Conservation (phyloP, 768 basidiomycete genomes). For the Lactarius indigo region DNA sequence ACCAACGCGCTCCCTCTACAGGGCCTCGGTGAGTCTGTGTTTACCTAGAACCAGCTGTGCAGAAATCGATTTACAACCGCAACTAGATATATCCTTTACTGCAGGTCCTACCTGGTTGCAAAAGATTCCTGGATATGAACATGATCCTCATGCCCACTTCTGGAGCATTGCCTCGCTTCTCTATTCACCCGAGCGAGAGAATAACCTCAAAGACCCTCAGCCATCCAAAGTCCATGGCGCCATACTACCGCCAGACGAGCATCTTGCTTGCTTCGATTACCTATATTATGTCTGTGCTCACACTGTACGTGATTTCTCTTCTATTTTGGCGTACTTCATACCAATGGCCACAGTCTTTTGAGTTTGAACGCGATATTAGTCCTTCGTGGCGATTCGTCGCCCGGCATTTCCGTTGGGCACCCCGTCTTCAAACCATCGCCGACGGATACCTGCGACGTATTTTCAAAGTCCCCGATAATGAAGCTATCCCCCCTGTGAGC, state of each 20-base stretch:
- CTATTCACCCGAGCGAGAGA: slow-evolving; percentile 33
- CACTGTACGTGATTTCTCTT: slow-evolving; percentile 26
- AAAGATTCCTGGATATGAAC: slow-evolving; percentile 32
- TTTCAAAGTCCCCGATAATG: slow-evolving; percentile 29
- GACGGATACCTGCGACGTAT: slow-evolving; percentile 32
- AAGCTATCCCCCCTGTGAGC: slow-evolving; percentile 35
- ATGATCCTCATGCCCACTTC: slow-evolving; percentile 35
- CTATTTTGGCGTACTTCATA: neutral
- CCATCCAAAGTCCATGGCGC: slow-evolving; percentile 31
- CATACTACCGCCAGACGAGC: slow-evolving; percentile 36
- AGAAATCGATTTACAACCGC: neutral
- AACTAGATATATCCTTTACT: slow-evolving; percentile 38
- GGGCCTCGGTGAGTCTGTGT: slow-evolving; percentile 31
- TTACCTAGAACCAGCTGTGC: neutral
- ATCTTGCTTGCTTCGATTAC: slow-evolving; percentile 41
- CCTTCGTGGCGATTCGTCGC: slow-evolving; percentile 38
- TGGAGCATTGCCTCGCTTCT: slow-evolving; percentile 34
- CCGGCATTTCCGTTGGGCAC: slow-evolving; percentile 35
- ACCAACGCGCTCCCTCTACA: slow-evolving; percentile 31
- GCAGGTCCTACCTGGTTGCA: slow-evolving; percentile 34
- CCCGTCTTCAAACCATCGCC: slow-evolving; percentile 32
- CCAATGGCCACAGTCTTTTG: slow-evolving; percentile 29
- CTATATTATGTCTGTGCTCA: slow-evolving; percentile 38
- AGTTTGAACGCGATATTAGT: slow-evolving; percentile 33
- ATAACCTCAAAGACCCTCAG: slow-evolving; percentile 27